These are phyloP conservation scores for Cryptosporidium ryanae DNA, from an alignment of 169 alveolate genomes.

Conservation along the genomic window DNA sequence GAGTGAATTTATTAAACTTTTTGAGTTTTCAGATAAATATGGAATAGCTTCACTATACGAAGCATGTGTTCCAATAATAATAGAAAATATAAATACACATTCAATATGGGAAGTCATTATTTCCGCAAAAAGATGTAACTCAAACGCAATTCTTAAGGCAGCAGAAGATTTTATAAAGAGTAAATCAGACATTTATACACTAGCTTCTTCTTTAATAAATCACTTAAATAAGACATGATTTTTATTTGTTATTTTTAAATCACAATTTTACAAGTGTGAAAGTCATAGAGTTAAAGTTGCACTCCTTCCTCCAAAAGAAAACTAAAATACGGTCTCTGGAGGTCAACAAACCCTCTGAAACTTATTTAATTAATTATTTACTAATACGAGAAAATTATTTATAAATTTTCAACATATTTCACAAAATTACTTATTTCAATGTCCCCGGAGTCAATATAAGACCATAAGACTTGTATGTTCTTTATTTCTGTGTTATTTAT, in stretches of 20 bases:
- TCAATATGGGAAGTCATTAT: slow-evolving; percentile 55
- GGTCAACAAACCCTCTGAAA: too few species aligned
- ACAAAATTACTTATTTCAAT: slow-evolving; percentile 18
- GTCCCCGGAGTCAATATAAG: slow-evolving; percentile 24
- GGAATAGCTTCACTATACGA: slow-evolving; percentile 26
- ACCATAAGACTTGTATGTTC: slow-evolving; percentile 32
- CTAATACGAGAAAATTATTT: too few species aligned
- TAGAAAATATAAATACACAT: slow-evolving; percentile 30
- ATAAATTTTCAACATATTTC: slow-evolving; percentile 6
- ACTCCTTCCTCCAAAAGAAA: not conserved
- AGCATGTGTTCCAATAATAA: slow-evolving; percentile 30
- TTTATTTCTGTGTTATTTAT: not conserved
- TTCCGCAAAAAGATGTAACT: slow-evolving; percentile 32
- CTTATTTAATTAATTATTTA: too few species aligned
- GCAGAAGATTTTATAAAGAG: slow-evolving; percentile 28
- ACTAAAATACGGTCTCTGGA: too few species aligned
- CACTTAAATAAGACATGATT: not conserved
- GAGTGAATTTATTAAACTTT: slow-evolving; percentile 23
- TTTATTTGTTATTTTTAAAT: not conserved
- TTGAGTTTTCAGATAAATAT: slow-evolving; percentile 54
- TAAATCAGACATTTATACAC: slow-evolving; percentile 10
- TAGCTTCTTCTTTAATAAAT: slow-evolving; percentile 19
- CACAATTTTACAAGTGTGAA: not conserved
- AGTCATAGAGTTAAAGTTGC: not conserved
- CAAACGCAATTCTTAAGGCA: slow-evolving; percentile 4